phyloP scores from a whole-genome alignment of 2,329 filamentous ascomycete species.

The Fusarium sp. region DNA sequence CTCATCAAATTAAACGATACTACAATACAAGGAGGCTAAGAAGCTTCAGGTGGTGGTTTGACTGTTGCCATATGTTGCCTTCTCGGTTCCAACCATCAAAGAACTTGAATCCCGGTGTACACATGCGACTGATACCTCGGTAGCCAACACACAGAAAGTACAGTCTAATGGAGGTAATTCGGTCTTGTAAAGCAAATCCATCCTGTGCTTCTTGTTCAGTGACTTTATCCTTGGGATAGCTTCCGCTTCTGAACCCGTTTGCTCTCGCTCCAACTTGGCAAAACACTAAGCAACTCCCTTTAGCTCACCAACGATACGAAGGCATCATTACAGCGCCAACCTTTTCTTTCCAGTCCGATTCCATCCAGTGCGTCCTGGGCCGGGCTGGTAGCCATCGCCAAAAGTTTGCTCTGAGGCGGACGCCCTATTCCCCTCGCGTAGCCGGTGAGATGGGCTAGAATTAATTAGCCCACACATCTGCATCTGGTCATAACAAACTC shows the following conservation, averaged over 20 bases:
- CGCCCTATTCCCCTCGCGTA: slow-evolving; percentile 56
- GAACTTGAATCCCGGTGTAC: neutral
- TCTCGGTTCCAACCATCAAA: neutral
- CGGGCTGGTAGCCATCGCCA: slow-evolving; percentile 49
- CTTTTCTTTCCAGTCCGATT: slow-evolving; percentile 19
- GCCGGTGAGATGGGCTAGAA: slow-evolving; percentile 54
- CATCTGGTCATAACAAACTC: slow-evolving; percentile 9
- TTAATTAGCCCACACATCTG: neutral
- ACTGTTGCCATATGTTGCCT: neutral
- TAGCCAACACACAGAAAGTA: neutral
- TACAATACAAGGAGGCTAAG: too few species aligned
- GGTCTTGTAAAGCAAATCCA: neutral
- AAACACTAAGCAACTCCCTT: neutral
- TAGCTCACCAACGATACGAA: slow-evolving; percentile 12
- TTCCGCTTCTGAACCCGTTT: neutral
- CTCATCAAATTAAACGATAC: neutral
- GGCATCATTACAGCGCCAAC: neutral
- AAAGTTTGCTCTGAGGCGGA: slow-evolving; percentile 45
- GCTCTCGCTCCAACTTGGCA: neutral
- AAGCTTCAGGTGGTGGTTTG: neutral
- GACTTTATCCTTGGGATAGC: neutral
- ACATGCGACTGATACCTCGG: neutral
- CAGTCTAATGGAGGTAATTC: neutral
- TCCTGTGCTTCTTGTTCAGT: neutral
- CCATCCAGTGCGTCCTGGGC: slow-evolving; percentile 9